phyloP scores from a whole-genome alignment of 495 filamentous ascomycete genomes.

The Xylaria longipes region DNA sequence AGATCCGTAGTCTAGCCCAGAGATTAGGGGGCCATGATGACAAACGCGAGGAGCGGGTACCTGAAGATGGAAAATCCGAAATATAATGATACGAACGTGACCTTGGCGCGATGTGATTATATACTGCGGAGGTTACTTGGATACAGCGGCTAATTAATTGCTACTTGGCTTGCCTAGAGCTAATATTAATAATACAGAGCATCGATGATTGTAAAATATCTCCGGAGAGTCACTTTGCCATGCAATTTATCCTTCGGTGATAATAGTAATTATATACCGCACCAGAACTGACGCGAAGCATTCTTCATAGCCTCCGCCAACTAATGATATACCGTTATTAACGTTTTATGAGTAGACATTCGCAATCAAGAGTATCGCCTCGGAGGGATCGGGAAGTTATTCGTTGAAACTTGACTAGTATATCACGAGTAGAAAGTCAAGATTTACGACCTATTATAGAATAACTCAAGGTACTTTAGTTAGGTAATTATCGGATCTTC shows the following conservation, averaged over 20 bases:
- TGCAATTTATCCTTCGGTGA: neutral
- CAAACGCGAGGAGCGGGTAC: neutral
- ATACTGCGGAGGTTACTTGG: neutral
- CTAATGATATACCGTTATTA: no score
- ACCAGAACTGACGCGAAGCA: neutral
- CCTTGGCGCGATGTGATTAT: slow-evolving; percentile 3
- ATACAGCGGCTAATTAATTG: neutral
- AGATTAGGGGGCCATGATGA: slow-evolving; percentile 12
- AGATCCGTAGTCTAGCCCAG: slow-evolving; percentile 13
- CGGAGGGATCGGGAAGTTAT: neutral
- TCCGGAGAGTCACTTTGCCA: neutral
- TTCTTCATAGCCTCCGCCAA: no score
- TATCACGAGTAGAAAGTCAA: neutral
- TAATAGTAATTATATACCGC: neutral
- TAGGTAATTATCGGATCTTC: neutral
- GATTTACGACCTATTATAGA: neutral
- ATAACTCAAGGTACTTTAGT: neutral
- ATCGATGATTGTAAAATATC: neutral
- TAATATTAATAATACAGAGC: slow-evolving; percentile 19
- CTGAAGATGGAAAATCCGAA: neutral
- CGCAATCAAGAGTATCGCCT: no score
- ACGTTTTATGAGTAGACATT: no score
- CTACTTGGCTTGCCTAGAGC: neutral
- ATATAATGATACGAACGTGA: neutral
- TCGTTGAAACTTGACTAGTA: neutral